phyloP scores from a whole-genome alignment of 2,329 filamentous ascomycete genomes.

The Monosporascus sp. region DNA sequence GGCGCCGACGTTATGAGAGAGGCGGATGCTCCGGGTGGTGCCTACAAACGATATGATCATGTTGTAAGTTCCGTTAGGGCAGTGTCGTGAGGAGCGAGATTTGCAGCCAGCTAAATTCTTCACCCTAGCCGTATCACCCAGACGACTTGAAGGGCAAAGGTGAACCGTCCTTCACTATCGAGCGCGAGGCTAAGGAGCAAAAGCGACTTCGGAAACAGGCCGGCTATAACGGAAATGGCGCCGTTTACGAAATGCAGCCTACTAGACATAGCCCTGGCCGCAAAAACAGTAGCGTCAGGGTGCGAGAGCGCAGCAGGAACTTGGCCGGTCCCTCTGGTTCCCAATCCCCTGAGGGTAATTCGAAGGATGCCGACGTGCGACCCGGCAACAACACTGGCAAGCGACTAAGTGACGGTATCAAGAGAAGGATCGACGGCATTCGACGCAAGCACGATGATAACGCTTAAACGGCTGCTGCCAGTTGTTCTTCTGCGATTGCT shows the following conservation, averaged over 20 bases:
- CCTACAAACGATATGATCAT: conserved; percentile 71
- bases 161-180: conserved; percentile 67
- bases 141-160: conserved; percentile 80
- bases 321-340: conserved; percentile 15
- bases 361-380: conserved; percentile 22
- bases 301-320: conserved; percentile 41
- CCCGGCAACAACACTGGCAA: conserved; percentile 39
- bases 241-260: conserved; percentile 47
- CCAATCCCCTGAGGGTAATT: conserved; percentile 7
- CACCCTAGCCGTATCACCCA: conserved; percentile 57
- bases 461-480: conserved; percentile 20
- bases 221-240: conserved; percentile 18
- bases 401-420: conserved; percentile 44
- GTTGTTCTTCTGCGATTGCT: conserved; percentile 48
- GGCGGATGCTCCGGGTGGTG: conserved; percentile 58
- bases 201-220: conserved; percentile 20
- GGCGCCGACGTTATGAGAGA: conserved; percentile 83
- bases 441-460: conserved; percentile 35
- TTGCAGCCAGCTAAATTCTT: not conserved
- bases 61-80: conserved; percentile 49
- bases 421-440: conserved; percentile 48
- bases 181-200: conserved; percentile 58
- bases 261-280: conserved; percentile 6
- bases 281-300: conserved; percentile 19
- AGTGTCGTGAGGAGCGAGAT: not conserved